These are phyloP conservation scores for Zymoseptoria crescenta DNA, from an alignment of 2,329 filamentous ascomycete genomes.

Conservation along the genomic window DNA sequence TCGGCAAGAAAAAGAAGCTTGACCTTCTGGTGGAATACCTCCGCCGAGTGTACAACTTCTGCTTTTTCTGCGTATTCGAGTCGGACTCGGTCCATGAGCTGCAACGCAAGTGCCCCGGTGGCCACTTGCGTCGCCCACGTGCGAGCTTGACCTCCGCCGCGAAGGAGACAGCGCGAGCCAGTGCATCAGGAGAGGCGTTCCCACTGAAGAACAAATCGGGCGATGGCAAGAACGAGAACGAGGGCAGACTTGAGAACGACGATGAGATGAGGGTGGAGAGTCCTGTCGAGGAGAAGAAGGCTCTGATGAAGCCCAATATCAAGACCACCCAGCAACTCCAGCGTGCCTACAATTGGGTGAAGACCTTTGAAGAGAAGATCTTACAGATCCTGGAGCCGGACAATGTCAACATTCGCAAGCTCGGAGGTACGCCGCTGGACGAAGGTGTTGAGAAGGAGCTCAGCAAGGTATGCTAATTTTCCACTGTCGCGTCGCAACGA, in stretches of 20 bases:
- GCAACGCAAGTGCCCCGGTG: constrained; percentile 89
- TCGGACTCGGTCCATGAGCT: constrained; percentile 95
- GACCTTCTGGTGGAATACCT: constrained; percentile 95
- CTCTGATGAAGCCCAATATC: constrained; percentile 42
- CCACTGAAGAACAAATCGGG: constrained; percentile 53
- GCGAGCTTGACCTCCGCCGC: constrained; percentile 76
- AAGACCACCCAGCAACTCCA: constrained; percentile 89
- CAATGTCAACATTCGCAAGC: constrained; percentile 75
- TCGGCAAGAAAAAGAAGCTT: constrained; percentile 92
- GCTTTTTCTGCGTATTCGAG: constrained; percentile 99
- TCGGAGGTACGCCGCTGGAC: constrained; percentile 79
- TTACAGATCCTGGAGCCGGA: constrained; percentile 87
- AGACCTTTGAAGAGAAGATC: constrained; percentile 95
- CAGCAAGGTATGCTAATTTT: constrained; percentile 43
- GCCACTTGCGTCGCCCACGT: constrained; percentile 87
- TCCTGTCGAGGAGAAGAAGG: constrained; percentile 58
- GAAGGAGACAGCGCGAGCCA: constrained; percentile 77
- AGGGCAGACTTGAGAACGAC: constrained; percentile 39
- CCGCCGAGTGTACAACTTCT: constrained; percentile 95
- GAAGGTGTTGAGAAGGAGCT: constrained; percentile 84
- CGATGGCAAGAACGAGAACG: constrained; percentile 49
- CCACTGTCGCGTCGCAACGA: background rate
- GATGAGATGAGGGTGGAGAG: constrained; percentile 21
- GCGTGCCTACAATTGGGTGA: constrained; percentile 97
- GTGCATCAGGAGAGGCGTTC: constrained; percentile 73